Evolutionary conservation across 164 flowering plant species (phyloP).

Genomic region (Magnolia kwangsiensis): DNA sequence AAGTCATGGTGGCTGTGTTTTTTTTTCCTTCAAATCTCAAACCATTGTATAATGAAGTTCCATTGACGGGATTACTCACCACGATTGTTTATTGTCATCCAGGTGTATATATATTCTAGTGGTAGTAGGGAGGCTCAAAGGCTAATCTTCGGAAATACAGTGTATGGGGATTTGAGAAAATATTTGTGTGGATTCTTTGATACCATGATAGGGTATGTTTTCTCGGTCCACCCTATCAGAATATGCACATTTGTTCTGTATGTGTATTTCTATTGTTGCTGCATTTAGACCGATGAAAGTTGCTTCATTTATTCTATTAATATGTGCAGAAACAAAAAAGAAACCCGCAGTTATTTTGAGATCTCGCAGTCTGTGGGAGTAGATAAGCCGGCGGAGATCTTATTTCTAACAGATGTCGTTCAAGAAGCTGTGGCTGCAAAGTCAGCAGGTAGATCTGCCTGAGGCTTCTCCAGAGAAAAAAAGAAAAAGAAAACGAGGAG

Average conservation of each 20-base stretch:
- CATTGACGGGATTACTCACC: background rate
- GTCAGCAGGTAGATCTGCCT: constrained; percentile 63
- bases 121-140: constrained; percentile 98
- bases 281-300: background rate
- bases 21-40: too few relatives aligned
- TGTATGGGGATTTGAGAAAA: constrained; percentile 81
- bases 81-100: background rate
- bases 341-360: constrained; percentile 66
- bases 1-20: too few relatives aligned
- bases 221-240: background rate
- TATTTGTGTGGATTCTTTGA: constrained; percentile 86
- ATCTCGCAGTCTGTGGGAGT: constrained; percentile 77
- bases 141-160: constrained; percentile 83
- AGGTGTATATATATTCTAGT: constrained; percentile 97
- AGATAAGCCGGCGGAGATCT: constrained; percentile 70
- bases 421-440: constrained; percentile 94
- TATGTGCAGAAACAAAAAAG: constrained; percentile 63
- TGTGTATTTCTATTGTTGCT: background rate
- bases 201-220: constrained; percentile 73
- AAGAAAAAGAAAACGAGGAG: too few relatives aligned
- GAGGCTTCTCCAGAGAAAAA: background rate
- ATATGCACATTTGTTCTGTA: background rate
- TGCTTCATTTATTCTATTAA: background rate
- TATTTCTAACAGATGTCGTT: constrained; percentile 81
- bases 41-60: background rate